A percentile compares a stretch with the other conserved stretches of the same genome.
phyloP scores from a whole-genome alignment of 352 stramenopile genomes.

The Pythium angustatum region DNA sequence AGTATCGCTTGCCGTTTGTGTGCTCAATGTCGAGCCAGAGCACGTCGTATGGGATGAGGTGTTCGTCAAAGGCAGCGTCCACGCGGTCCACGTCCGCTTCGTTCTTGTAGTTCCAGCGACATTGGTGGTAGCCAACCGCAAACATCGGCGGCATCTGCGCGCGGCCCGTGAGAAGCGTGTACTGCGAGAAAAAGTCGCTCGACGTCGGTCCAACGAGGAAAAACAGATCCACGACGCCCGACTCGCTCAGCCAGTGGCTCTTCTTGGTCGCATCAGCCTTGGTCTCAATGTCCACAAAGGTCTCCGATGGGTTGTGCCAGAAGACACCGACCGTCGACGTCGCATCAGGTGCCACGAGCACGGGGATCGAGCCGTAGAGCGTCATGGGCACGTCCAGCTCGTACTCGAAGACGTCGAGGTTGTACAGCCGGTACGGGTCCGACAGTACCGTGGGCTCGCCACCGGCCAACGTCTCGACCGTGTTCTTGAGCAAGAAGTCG shows the following conservation, averaged over 20 bases:
- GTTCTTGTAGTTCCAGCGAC: constrained; percentile 99
- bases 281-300: constrained; percentile 96
- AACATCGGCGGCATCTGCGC: constrained; percentile 95
- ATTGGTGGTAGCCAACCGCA: constrained; percentile 98
- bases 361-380: constrained; percentile 92
- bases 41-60: constrained; percentile 99
- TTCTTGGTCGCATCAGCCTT: constrained; percentile 52
- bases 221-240: constrained; percentile 97
- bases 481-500: constrained; percentile 93
- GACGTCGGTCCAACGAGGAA: constrained; percentile 91
- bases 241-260: constrained; percentile 95
- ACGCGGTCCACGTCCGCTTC: constrained; percentile 93
- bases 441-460: constrained; percentile 36
- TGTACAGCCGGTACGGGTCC: constrained; percentile 99
- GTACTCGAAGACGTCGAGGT: constrained; percentile 99
- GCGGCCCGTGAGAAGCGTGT: constrained; percentile 92
- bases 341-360: constrained; percentile 68
- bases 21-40: constrained; percentile 99
- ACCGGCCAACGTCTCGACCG: constrained; percentile 44
- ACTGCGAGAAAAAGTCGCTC: constrained; percentile 89
- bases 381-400: constrained; percentile 98
- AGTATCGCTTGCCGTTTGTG: constrained; percentile 98
- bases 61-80: constrained; percentile 92
- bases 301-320: constrained; percentile 99
- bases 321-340: constrained; percentile 93